A percentile compares a stretch with the other conserved stretches of the same genome.
Conservation (phyloP, 2,329 filamentous ascomycete genomes). For the Rutstroemia sydowiana region DNA sequence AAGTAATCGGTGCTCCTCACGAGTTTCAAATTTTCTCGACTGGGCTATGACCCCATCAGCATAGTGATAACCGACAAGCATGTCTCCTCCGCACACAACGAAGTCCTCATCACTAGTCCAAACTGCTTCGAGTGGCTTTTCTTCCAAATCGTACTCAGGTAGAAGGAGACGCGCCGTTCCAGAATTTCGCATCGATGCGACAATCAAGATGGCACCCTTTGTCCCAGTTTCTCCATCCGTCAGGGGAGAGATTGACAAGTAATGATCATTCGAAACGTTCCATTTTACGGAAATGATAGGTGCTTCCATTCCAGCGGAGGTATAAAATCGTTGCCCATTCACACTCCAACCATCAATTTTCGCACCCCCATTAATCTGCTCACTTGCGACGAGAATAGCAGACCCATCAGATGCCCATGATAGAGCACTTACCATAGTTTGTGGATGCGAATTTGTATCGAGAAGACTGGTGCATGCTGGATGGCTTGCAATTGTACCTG, state of each 20-base stretch:
- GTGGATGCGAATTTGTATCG: conserved; percentile 44
- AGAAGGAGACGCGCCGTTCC: conserved; percentile 38
- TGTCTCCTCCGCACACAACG: conserved; percentile 49
- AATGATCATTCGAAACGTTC: conserved; percentile 48
- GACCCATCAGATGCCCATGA: conserved; percentile 53
- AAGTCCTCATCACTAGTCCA: conserved; percentile 55
- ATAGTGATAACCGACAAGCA: conserved; percentile 43
- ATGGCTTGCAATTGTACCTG: conserved; percentile 10
- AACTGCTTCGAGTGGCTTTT: conserved; percentile 48
- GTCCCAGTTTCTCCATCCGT: conserved; percentile 38
- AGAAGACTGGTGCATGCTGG: conserved; percentile 39
- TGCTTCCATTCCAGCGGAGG: conserved; percentile 51
- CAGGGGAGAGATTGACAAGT: conserved; percentile 48
- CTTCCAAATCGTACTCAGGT: conserved; percentile 41
- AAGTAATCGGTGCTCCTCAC: conserved; percentile 45
- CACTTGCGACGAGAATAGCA: conserved; percentile 50
- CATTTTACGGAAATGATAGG: conserved; percentile 55
- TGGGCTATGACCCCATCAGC: conserved; percentile 40
- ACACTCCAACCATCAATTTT: conserved; percentile 48
- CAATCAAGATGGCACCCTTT: conserved; percentile 45
- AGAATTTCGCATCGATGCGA: conserved; percentile 34
- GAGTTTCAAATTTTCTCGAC: conserved; percentile 44
- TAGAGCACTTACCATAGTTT: conserved; percentile 50
- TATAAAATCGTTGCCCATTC: conserved; percentile 45
- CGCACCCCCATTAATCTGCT: conserved; percentile 40